These are phyloP conservation scores for Sclerotinia subarctica DNA, from an alignment of 2,329 filamentous ascomycete species.

Conservation along the genomic window DNA sequence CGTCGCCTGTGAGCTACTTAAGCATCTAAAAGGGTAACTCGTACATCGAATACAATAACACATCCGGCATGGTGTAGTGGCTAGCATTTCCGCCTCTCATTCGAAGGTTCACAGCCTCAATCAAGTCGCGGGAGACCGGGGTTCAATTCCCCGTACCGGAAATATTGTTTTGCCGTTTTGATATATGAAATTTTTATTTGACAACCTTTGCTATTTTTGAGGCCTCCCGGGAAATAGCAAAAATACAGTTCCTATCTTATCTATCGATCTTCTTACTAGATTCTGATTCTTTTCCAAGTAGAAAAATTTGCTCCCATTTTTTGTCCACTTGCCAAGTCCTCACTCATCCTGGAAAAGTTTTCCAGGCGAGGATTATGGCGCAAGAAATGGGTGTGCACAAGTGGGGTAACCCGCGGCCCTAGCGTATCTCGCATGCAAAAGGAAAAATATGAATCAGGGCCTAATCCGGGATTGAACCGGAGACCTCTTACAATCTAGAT, in stretches of 20 bases:
- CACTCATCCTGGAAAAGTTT: background rate
- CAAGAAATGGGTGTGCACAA: background rate
- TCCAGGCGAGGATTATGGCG: background rate
- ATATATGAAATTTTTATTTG: too few species aligned
- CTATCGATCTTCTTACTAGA: too few species aligned
- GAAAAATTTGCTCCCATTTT: background rate
- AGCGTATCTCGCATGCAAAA: background rate
- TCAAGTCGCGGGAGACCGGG: conserved; percentile 6
- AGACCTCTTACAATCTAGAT: conserved; percentile 8
- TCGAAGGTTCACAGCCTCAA: too few species aligned
- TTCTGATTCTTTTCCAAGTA: background rate
- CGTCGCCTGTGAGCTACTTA: fast-evolving
- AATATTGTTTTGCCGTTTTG: background rate
- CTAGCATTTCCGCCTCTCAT: conserved; percentile 16
- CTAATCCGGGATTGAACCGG: conserved; percentile 15
- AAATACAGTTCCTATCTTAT: too few species aligned
- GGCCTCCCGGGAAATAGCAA: too few species aligned
- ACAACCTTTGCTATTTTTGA: too few species aligned
- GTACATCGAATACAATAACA: background rate
- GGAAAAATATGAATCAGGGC: fast-evolving
- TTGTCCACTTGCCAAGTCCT: background rate
- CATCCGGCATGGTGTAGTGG: conserved; percentile 15
- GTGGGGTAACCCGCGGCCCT: background rate
- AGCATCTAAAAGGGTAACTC: fast-evolving
- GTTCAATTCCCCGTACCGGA: conserved; percentile 16